Conservation (phyloP, 225 moss, liverwort and hornwort species). For the Physcomitrium patens region DNA sequence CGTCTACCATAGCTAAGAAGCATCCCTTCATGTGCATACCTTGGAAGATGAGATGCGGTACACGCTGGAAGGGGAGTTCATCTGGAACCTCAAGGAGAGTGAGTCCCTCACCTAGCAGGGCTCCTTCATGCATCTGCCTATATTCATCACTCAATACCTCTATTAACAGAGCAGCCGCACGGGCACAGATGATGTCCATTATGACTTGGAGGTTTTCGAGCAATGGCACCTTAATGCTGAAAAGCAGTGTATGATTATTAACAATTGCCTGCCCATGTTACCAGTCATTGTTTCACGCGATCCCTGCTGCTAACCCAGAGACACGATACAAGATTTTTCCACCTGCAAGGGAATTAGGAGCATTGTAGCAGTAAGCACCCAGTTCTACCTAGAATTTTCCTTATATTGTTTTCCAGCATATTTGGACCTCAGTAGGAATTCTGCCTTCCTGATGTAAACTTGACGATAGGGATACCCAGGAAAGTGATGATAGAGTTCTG, state of each 20-base stretch:
- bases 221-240: conserved; percentile 46
- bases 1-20: conserved; percentile 45
- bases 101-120: conserved; percentile 43
- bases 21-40: conserved; percentile 54
- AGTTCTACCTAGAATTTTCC: neutral
- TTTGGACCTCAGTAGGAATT: neutral
- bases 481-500: neutral
- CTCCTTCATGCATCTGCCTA: conserved; percentile 53
- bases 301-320: conserved; percentile 26
- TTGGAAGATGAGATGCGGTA: conserved; percentile 74
- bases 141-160: conserved; percentile 41
- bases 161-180: conserved; percentile 44
- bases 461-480: conserved; percentile 2
- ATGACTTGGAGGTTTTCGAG: conserved; percentile 42
- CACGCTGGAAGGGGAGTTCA: conserved; percentile 67
- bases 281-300: conserved; percentile 23
- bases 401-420: conserved; percentile 13
- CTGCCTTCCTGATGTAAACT: no score
- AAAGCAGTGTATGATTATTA: conserved; percentile 17
- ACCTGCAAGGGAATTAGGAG: conserved; percentile 20
- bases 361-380: neutral
- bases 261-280: conserved; percentile 23
- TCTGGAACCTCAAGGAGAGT: conserved; percentile 45
- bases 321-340: conserved; percentile 32
- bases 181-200: conserved; percentile 47